A percentile compares a stretch with the other conserved stretches of the same genome.
Evolutionary conservation across 169 alveolate genomes (phyloP).

Genomic region (Eimeria zaria): DNA sequence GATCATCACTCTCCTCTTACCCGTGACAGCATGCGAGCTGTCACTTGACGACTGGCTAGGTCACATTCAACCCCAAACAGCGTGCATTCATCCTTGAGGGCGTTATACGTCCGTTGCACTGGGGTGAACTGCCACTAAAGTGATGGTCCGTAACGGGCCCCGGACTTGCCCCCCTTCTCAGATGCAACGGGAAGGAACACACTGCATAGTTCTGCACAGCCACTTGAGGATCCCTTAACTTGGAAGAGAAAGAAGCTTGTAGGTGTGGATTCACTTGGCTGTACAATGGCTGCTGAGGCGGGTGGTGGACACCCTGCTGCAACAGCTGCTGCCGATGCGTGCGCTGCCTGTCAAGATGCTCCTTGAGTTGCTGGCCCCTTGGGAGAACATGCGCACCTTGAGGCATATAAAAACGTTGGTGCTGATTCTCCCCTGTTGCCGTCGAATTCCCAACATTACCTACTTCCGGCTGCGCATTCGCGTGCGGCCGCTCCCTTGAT

Average conservation of each 20-base stretch:
- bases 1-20: not conserved
- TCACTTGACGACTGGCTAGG: not conserved
- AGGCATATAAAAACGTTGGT: not conserved
- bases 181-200: constrained; percentile 26
- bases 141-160: not conserved
- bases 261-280: constrained; percentile 1
- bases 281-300: constrained; percentile 16
- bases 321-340: constrained; percentile 70
- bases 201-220: constrained; percentile 39
- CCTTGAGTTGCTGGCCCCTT: constrained; percentile 53
- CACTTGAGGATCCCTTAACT: constrained; percentile 21
- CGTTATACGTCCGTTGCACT: constrained; percentile 21
- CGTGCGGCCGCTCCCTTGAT: not conserved
- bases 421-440: constrained; percentile 25
- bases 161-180: not conserved
- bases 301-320: constrained; percentile 39
- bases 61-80: constrained; percentile 22
- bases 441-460: not conserved
- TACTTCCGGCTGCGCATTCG: constrained; percentile 18
- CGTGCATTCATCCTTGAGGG: constrained; percentile 20
- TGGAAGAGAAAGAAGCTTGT: constrained; percentile 56
- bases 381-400: constrained; percentile 20
- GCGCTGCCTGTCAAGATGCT: constrained; percentile 60
- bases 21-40: not conserved
- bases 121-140: constrained; percentile 52